Conservation (phyloP, 106 monocot species). For the Allium sativum region DNA sequence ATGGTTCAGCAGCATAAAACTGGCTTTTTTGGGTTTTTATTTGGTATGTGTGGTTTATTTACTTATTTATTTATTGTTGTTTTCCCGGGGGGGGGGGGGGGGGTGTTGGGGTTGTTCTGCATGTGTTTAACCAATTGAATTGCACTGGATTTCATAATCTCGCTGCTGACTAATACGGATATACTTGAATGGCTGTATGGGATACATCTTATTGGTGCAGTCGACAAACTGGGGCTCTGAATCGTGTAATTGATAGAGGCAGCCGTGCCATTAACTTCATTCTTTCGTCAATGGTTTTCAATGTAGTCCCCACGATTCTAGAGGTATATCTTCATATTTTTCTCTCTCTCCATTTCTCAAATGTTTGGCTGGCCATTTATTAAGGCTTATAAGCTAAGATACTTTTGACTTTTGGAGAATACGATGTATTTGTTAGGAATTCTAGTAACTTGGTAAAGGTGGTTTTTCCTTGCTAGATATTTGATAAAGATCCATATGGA, state of each 20-base stretch:
- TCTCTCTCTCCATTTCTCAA: not conserved
- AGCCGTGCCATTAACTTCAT: conserved; percentile 97
- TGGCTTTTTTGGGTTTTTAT: too few species aligned
- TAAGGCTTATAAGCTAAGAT: too few species aligned
- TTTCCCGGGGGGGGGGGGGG: too few species aligned
- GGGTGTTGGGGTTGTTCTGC: not conserved
- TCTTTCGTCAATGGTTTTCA: conserved; percentile 86
- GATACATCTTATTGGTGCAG: conserved; percentile 24
- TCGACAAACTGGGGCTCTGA: conserved; percentile 97
- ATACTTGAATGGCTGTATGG: too few species aligned
- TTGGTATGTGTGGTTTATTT: not conserved
- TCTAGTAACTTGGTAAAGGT: too few species aligned
- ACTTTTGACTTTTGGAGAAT: too few species aligned
- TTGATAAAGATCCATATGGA: too few species aligned
- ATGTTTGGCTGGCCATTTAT: too few species aligned
- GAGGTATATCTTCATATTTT: conserved; percentile 49
- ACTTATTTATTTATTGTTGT: not conserved
- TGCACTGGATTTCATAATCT: not conserved
- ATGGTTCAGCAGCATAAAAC: too few species aligned
- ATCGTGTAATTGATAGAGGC: conserved; percentile 95
- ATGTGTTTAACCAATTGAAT: not conserved
- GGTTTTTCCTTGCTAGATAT: too few species aligned
- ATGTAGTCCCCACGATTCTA: conserved; percentile 85
- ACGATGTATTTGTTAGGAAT: too few species aligned
- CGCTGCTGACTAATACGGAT: not conserved